Evolutionary conservation across 768 basidiomycete genomes (phyloP), one percentile per base, ranked within the genome.

Genomic region (Calocybe indica): DNA sequence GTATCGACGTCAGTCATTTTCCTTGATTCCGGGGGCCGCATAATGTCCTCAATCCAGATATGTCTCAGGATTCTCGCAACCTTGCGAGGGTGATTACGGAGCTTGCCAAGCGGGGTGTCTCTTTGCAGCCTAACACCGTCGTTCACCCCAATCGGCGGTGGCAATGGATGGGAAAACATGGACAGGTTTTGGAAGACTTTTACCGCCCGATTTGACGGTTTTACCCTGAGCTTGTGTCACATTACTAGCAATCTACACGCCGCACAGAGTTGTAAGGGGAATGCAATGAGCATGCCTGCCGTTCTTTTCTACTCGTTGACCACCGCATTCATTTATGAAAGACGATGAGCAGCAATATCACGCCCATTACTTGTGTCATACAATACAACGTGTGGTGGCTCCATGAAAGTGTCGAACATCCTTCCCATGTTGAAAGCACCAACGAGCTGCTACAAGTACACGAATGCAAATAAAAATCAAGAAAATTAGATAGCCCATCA

Each of bases 101-200:
- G 57, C 79, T 97, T n/a, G 84, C 84, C 9, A 66, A 77, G 46
- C 76, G 79, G 46, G 83, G 83, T 29, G 69, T 86, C 31, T 68
- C 73, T 48, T 70, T 97, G 52, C 73, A 79, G 51, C 80, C 91
- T 14, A 96, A 94, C 58, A 81, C 80, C 6, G 52, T 69, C n/a
- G 78, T 91, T 55, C 71, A 78, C 58, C 77, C 80, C 35, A 72
- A 75, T 52, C 73, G 78, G 42, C 75, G 84, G 45, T 93, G 88
- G 90, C 67, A 67, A 10, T 92, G 91, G 91, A 92, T 93, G 91
- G 89, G 88, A 57, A 80, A 75, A 57, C 66, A 70, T 35, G 88
- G 88, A 7, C 72, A 80, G 63, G 68, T 90, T 49, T 65, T 86
- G 54, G 82, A 86, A 58, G 67, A 69, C 22, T 22, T 22, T 22